Evolutionary conservation across 1,284 basidiomycete species (phyloP), one percentile per base, ranked within the genome.

Genomic region (Boletus semigastroideus): DNA sequence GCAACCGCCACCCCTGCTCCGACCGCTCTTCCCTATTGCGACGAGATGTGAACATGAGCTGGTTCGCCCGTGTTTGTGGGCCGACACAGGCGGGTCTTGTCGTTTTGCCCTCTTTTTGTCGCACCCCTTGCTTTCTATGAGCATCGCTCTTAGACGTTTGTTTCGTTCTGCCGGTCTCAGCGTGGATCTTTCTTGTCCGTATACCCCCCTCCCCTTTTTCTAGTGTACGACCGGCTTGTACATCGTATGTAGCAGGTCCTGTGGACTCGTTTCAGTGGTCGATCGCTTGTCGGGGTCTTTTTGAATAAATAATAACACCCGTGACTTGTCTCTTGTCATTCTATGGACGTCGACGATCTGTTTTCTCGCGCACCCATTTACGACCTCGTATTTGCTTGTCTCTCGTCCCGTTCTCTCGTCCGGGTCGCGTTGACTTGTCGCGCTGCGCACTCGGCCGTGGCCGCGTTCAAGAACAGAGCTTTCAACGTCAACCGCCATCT

Each of bases 11-110:
- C 60, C 7, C 63, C 74, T 19, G 67, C 69, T 27, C 65, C 25
- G 25, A 25, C 25, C 25, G 25, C 5, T 25, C 5, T 84, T 39
- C 83, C 83, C 42, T 86, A 62, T 64, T 86, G 85, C 69, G 83
- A 87, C 25, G 5, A 25, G 25, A 30, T 44, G n/a, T 28, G 37
- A 47, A 33, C 30, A 17, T 3, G 19, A 17, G 36, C 16, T 34
- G n/a, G 19, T 25, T 31, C 16, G 40, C 10, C 39, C 37, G 47
- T 56, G 50, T 34, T 43, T 34, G 46, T 52, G 52, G 53, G 65
- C 44, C 41, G 46, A 60, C 51, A 57, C 63, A 60, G 56, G 62
- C 67, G 37, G 66, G 63, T 47, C 66, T 59, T 65, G 65, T 64
- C 48, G 48, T 64, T n/a, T 54, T 48, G 25, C 39, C 44, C 46